Percentiles rank a stretch among this genome's conserved stretches.
Evolutionary conservation across 768 basidiomycete species (phyloP).

Genomic region (Mycena rebaudengoi): DNA sequence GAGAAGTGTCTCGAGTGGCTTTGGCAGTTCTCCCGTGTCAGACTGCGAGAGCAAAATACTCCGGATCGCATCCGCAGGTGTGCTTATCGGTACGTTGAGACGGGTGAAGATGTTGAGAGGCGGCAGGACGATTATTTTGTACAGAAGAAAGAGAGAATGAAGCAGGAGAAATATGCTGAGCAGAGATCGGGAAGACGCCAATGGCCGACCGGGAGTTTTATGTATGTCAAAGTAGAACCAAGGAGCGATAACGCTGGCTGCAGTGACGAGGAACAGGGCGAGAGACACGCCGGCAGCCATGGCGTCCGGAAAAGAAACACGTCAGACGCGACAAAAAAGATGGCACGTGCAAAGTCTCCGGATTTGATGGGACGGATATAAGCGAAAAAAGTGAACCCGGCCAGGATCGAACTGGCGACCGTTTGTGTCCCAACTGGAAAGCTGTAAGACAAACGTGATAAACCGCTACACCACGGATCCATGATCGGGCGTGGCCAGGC

Average conservation of each 20-base stretch:
- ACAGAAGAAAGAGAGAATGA: constrained; percentile 61
- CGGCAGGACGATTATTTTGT: constrained; percentile 52
- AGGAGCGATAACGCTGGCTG: constrained; percentile 11
- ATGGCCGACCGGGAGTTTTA: constrained; percentile 14
- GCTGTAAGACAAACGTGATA: constrained; percentile 59
- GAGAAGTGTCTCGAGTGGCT: constrained; percentile 60
- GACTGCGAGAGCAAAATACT: constrained; percentile 52
- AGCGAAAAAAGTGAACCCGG: constrained; percentile 51
- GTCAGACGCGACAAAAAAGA: not conserved
- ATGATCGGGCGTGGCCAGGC: no score
- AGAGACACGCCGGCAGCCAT: constrained; percentile 28
- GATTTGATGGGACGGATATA: not conserved
- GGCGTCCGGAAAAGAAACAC: constrained; percentile 16
- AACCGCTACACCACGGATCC: constrained; percentile 61
- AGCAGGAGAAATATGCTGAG: constrained; percentile 52
- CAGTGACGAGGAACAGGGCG: constrained; percentile 13
- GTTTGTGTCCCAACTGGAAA: constrained; percentile 37
- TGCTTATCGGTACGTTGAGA: constrained; percentile 63
- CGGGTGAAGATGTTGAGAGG: constrained; percentile 71
- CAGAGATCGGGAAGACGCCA: constrained; percentile 30
- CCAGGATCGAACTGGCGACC: constrained; percentile 57
- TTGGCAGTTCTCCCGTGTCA: constrained; percentile 52
- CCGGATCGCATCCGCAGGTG: constrained; percentile 61
- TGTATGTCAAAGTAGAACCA: constrained; percentile 25
- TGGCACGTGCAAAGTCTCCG: constrained; percentile 7